phyloP scores from a whole-genome alignment of 106 monocot genomes.

The Phalaenopsis aphrodite region DNA sequence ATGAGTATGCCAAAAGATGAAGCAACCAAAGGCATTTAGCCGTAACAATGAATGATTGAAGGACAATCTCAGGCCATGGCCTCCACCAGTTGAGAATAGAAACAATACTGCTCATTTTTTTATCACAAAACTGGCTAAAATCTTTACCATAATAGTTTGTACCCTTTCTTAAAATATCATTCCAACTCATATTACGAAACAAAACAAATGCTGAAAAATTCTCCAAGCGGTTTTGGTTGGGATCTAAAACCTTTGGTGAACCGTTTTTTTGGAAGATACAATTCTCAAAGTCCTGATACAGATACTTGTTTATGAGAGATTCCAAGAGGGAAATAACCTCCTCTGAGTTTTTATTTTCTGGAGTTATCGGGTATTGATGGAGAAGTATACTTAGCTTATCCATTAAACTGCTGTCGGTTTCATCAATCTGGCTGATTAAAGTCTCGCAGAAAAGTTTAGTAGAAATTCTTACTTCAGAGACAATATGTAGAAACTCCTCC shows the following conservation, averaged over 20 bases:
- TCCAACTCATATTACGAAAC: slow-evolving; percentile 78
- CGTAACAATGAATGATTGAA: not conserved
- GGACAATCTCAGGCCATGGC: not conserved
- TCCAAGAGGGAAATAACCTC: slow-evolving; percentile 60
- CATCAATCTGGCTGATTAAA: slow-evolving; percentile 43
- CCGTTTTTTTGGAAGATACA: slow-evolving; percentile 71
- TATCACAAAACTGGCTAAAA: slow-evolving; percentile 74
- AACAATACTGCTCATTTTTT: slow-evolving; percentile 51
- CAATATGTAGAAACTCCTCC: slow-evolving; percentile 89
- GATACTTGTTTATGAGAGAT: slow-evolving; percentile 47
- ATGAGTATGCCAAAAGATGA: not conserved
- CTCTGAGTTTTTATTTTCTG: slow-evolving; percentile 28
- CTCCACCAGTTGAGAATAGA: not conserved
- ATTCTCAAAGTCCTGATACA: slow-evolving; percentile 93
- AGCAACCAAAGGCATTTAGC: not conserved
- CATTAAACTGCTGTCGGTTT: slow-evolving; percentile 24
- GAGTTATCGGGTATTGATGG: slow-evolving; percentile 27
- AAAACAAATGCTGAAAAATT: slow-evolving; percentile 76
- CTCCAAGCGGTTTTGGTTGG: slow-evolving; percentile 39
- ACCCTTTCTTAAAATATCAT: slow-evolving; percentile 60
- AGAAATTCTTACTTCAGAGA: slow-evolving; percentile 75
- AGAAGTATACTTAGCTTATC: slow-evolving; percentile 49
- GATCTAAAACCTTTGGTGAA: slow-evolving; percentile 38
- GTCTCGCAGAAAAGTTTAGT: slow-evolving; percentile 81
- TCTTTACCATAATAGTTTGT: slow-evolving; percentile 72